These are phyloP conservation scores for Populus euphratica DNA, from an alignment of 345 rosid species.

Conservation along the genomic window DNA sequence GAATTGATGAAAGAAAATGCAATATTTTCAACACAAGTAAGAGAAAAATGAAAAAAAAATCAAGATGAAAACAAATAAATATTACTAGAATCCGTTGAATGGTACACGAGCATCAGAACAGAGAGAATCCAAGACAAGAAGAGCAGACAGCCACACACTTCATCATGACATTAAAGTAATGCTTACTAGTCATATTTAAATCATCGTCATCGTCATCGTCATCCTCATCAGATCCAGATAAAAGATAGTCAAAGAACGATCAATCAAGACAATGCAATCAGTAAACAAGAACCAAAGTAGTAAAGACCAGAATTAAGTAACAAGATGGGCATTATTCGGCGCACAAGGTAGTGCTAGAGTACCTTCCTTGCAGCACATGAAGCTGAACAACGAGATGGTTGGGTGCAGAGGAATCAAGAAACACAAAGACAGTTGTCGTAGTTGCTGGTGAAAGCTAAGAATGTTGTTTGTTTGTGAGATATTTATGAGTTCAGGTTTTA, in stretches of 20 bases:
- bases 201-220: neutral
- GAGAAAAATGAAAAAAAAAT: neutral
- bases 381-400: neutral
- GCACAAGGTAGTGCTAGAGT: neutral
- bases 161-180: slow-evolving; percentile 6
- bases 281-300: neutral
- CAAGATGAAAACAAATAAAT: slow-evolving; percentile 1
- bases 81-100: neutral
- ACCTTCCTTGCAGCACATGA: neutral
- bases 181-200: neutral
- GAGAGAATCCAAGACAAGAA: slow-evolving; percentile 15
- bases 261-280: neutral
- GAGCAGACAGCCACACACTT: neutral
- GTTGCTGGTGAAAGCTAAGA: neutral
- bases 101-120: neutral
- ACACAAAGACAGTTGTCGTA: neutral
- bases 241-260: neutral
- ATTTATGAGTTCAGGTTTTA: neutral
- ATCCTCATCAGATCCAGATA: slow-evolving; percentile 10
- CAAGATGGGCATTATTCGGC: neutral
- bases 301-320: neutral
- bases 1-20: neutral
- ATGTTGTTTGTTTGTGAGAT: neutral
- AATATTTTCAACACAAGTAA: neutral
- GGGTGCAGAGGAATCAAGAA: slow-evolving; percentile 1